Evolutionary conservation across 164 flowering plant species (phyloP).

Genomic region (Aristolochia fimbriata): DNA sequence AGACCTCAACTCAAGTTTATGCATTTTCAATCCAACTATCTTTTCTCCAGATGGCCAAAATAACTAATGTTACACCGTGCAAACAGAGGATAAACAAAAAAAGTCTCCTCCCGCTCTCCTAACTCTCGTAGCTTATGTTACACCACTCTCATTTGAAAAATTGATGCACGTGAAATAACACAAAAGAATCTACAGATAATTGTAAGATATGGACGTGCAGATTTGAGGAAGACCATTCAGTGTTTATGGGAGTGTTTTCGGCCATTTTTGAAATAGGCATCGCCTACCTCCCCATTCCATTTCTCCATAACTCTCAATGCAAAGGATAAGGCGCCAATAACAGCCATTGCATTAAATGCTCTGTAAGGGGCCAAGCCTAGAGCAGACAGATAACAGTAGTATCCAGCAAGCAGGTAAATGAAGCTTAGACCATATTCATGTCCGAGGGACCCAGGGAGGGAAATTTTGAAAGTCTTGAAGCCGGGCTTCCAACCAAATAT

Average conservation of each 20-base stretch:
- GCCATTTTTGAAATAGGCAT: conserved; percentile 28
- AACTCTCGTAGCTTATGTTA: too few relatives aligned
- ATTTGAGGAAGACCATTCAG: conserved; percentile 5
- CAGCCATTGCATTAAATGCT: conserved; percentile 74
- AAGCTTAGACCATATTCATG: conserved; percentile 42
- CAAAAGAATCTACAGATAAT: too few relatives aligned
- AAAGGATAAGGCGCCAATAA: conserved; percentile 48
- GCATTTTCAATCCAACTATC: too few relatives aligned
- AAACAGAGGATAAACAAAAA: too few relatives aligned
- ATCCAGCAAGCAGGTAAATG: conserved; percentile 64
- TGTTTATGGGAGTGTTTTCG: conserved; percentile 81
- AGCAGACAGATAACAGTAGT: conserved; percentile 52
- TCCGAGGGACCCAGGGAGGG: conserved; percentile 29
- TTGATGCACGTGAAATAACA: too few relatives aligned
- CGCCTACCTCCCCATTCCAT: conserved; percentile 41
- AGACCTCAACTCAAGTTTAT: too few relatives aligned
- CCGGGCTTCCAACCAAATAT: conserved; percentile 55
- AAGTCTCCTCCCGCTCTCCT: too few relatives aligned
- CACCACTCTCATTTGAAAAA: too few relatives aligned
- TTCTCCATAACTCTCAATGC: conserved; percentile 36
- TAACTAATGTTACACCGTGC: too few relatives aligned
- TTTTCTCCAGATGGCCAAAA: too few relatives aligned
- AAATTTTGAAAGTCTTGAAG: conserved; percentile 28
- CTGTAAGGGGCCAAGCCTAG: conserved; percentile 67
- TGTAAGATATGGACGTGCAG: too few relatives aligned